Evolutionary conservation across 345 rosid species (phyloP), one percentile per base, ranked within the genome.

Genomic region (Turritis glabra): DNA sequence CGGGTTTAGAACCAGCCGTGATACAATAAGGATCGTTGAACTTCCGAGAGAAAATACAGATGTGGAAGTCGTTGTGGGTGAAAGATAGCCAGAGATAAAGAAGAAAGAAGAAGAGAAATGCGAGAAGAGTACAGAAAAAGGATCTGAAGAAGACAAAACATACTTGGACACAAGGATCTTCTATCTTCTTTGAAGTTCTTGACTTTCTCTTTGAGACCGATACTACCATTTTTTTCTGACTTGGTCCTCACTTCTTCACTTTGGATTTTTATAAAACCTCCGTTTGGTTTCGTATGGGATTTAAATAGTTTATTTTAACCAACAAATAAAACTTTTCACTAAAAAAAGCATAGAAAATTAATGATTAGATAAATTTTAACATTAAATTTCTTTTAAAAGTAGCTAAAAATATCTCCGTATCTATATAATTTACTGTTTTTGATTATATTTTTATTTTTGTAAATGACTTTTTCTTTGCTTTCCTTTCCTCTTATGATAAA

Each of bases 11-110:
- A 14, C 92, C 93, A 0, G 90, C 90, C 5, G 89, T 88, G 73
- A 89, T 79, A 75, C 96, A 89, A 67, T 84, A 87, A 44, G 84
- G 88, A 63, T 85, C 80, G 83, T 61, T 85, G 79, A 87, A 86
- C 74, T 88, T 88, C 46, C 90, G 83, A 11, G 92, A 88, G 13
- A 92, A 85, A 21, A 90, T 66, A 47, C 93, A 90, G n/a, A 89
- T 76, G 5, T 86, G 92, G 64, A 87, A 79, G 38, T 85, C 59
- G 21, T 87, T 83, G 56, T 89, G 80, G 4, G 89, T 70, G 65
- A 58, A 71, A 59, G 88, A 84, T 19, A 89, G 82, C 86, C 90
- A 92, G 0, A 87, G 44, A 63, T 72, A 78, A 55, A 84, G 25
- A 4, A 88, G 80, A 44, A 72, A 38, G 30, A 87, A 55, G 30